Evolutionary conservation across 1,139 yeast genomes (phyloP), one percentile per base, ranked within the genome.

Genomic region (Debaryomycetaceae sp.): DNA sequence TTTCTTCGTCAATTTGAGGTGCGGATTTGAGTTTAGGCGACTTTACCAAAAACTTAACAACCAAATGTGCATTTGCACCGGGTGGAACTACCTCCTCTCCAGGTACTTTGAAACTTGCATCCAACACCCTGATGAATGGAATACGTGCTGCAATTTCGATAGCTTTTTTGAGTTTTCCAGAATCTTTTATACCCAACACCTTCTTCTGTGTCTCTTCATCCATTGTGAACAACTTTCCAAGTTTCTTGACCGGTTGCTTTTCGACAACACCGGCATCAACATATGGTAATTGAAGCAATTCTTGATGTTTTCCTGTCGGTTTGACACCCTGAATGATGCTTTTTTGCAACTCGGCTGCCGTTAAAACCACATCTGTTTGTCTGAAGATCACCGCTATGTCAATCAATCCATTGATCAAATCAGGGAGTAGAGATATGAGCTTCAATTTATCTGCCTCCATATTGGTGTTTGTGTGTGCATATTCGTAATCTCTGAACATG

Each of bases 81-180:
- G 97, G 95, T 3, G 96, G 80, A 9, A 93, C 86, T 34, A 74
- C 71, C 24, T 69, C 65, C 68, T 91, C 98, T 35, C 98, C 99
- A 4, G 97, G 95, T 38, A 91, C 97, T 51, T 80, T 78, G 66
- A 91, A 89, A 46, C 78, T 81, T 39, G 96, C 84, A 43, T 80
- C 81, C 38, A 90, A 54, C 20, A 91, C 70, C 55, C 87, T 82
- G 46, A 93, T 67, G 39, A 74, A 68, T 37, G 98, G 97, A 37
- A 89, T 80, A 42, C 75, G 71, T 6, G 76, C 60, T 2, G 95
- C 96, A 45, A 84, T 76, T 9, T 72, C 65, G 42, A 85, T 61
- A 3, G 89, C 77, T 34, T 72, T 70, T 23, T 72, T 60, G 43
- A 82, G 63, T 54, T 76, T 63, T 1, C 56, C 54, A 29, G 71